Conservation (phyloP, 352 stramenopile genomes). For the Globisporangium emineosum region DNA sequence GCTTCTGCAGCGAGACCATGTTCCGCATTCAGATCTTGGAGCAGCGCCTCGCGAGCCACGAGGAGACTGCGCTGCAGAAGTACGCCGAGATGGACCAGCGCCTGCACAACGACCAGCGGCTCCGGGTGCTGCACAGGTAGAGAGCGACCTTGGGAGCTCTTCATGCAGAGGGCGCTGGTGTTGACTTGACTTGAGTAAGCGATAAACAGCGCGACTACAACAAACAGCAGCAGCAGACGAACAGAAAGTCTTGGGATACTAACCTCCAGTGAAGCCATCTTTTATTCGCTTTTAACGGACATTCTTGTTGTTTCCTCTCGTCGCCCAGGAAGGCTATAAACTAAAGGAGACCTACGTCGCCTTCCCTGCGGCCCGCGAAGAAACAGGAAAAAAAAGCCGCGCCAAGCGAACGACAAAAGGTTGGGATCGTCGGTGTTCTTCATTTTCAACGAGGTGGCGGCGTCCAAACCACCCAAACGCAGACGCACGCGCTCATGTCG, state of each 20-base stretch:
- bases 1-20: slow-evolving; percentile 94
- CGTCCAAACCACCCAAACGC: not conserved
- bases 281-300: slow-evolving; percentile 69
- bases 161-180: not conserved
- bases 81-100: slow-evolving; percentile 93
- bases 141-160: not conserved
- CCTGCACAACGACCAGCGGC: slow-evolving; percentile 80
- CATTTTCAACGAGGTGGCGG: slow-evolving; percentile 8
- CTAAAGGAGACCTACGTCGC: slow-evolving; percentile 29
- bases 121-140: slow-evolving; percentile 73
- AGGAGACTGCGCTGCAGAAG: slow-evolving; percentile 92
- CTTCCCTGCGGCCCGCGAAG: not conserved
- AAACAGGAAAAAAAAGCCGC: not conserved
- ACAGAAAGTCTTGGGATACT: slow-evolving; percentile 2
- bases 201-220: not conserved
- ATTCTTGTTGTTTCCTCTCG: slow-evolving; percentile 7
- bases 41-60: slow-evolving; percentile 89
- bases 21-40: slow-evolving; percentile 96
- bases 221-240: not conserved
- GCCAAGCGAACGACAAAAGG: slow-evolving; percentile 7
- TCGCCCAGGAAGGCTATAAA: slow-evolving; percentile 28
- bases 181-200: not conserved
- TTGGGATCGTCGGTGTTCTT: slow-evolving; percentile 16
- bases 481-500: not conserved
- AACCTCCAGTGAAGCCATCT: slow-evolving; percentile 65